Evolutionary conservation across 2,329 filamentous ascomycete genomes (phyloP).

Genomic region (Fusarium nanum): DNA sequence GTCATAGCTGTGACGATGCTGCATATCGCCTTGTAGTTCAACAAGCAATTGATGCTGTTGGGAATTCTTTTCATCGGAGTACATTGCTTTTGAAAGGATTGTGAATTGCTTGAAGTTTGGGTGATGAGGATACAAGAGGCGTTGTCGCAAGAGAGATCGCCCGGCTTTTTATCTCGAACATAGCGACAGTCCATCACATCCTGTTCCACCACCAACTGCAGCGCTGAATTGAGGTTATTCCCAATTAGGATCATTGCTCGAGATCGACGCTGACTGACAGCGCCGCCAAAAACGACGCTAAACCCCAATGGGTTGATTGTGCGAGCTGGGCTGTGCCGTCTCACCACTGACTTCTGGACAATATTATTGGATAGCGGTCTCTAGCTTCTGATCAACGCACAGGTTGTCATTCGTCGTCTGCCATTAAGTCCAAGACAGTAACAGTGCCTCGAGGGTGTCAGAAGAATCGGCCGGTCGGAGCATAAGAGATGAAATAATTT

Average conservation of each 20-base stretch:
- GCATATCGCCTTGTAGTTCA: neutral
- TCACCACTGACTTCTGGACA: neutral
- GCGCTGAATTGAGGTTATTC: slow-evolving; percentile 5
- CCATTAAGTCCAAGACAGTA: neutral
- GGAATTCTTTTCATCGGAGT: neutral
- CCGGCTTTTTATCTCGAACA: neutral
- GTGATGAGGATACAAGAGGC: neutral
- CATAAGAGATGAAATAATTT: too few species aligned
- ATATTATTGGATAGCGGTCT: neutral
- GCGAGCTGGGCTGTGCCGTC: slow-evolving; percentile 13
- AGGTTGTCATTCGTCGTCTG: too few species aligned
- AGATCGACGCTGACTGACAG: neutral
- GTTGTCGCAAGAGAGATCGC: accelerated
- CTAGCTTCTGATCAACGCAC: neutral
- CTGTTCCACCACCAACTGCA: neutral
- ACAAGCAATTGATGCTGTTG: neutral
- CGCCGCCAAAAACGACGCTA: neutral
- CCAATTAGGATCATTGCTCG: slow-evolving; percentile 23
- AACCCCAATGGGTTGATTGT: slow-evolving; percentile 9
- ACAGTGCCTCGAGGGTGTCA: too few species aligned
- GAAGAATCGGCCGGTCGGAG: too few species aligned
- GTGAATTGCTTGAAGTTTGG: accelerated
- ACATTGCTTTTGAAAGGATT: neutral
- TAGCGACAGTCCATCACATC: neutral
- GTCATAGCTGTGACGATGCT: neutral